Percentiles rank a stretch among this genome's conserved stretches.
Evolutionary conservation across 2,329 filamentous ascomycete species (phyloP).

Genomic region (Bipolaris gigantea): DNA sequence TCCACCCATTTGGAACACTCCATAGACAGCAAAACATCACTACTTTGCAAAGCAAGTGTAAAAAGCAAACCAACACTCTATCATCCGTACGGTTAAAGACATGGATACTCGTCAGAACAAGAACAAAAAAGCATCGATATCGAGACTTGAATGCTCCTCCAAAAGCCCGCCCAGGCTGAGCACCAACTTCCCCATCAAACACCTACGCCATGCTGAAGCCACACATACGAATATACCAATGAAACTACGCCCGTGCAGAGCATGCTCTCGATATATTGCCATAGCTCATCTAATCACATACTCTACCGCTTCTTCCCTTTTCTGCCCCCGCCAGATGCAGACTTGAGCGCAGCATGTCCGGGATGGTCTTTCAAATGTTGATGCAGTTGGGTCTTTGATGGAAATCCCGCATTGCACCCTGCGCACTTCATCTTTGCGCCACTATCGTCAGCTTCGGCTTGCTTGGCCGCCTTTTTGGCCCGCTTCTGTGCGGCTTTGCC

Average conservation of each 20-base stretch:
- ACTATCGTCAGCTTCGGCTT: constrained; percentile 31
- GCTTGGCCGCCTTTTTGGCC: constrained; percentile 50
- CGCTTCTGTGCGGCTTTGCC: constrained; percentile 55
- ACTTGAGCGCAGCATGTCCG: constrained; percentile 61
- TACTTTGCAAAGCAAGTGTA: too few relatives aligned
- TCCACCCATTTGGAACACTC: too few relatives aligned
- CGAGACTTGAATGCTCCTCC: not conserved
- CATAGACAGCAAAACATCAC: too few relatives aligned
- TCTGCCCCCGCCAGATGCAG: constrained; percentile 15
- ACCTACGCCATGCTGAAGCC: not conserved
- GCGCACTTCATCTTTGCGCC: constrained; percentile 67
- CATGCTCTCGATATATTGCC: not conserved
- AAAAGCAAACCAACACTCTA: too few relatives aligned
- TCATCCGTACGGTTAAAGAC: too few relatives aligned
- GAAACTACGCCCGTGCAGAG: not conserved
- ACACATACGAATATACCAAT: not conserved
- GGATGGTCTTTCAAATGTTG: constrained; percentile 65
- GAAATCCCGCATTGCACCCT: constrained; percentile 76
- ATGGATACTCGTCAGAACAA: too few relatives aligned
- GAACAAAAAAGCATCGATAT: not conserved
- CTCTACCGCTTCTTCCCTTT: constrained; percentile 30
- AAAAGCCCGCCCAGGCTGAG: not conserved
- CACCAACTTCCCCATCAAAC: not conserved
- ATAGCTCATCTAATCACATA: constrained; percentile 4
- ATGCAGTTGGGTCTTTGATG: constrained; percentile 72